Evolutionary conservation across 495 filamentous ascomycete genomes (phyloP).

Genomic region (Podospora pseudopauciseta): DNA sequence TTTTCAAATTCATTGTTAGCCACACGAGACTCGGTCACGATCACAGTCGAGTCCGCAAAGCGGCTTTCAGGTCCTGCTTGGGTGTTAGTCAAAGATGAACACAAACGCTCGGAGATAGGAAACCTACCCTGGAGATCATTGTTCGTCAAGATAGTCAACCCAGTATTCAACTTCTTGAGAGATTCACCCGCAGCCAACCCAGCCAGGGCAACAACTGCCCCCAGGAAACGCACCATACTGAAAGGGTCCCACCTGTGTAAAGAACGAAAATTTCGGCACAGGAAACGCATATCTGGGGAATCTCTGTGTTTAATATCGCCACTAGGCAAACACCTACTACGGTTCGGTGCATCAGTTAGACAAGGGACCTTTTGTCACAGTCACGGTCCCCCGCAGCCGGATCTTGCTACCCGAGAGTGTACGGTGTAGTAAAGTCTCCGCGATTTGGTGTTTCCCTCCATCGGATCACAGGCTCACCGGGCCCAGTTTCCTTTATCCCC

Average conservation of each 20-base stretch:
- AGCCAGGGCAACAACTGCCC: slow-evolving; percentile 15
- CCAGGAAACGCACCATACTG: slow-evolving; percentile 18
- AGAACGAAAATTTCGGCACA: not conserved
- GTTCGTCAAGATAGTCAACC: slow-evolving; percentile 36
- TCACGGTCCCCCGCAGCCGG: not conserved
- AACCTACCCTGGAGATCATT: slow-evolving; percentile 44
- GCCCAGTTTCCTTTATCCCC: not conserved
- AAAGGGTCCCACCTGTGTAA: not conserved
- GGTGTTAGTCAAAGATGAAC: slow-evolving; percentile 6
- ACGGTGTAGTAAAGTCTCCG: not conserved
- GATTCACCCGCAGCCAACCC: slow-evolving; percentile 25
- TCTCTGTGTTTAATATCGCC: not conserved
- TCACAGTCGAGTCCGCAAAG: slow-evolving; percentile 36
- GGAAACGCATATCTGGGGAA: not conserved
- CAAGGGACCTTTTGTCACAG: not conserved
- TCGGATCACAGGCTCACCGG: not conserved
- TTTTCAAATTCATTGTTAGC: slow-evolving; percentile 6
- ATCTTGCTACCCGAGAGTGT: not conserved
- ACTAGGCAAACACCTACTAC: not conserved
- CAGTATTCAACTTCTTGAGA: slow-evolving; percentile 35
- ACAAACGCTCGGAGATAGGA: not conserved
- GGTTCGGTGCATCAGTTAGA: not conserved
- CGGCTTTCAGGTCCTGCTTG: slow-evolving; percentile 35
- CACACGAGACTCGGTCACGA: slow-evolving; percentile 36
- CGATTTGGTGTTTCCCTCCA: not conserved